Percentiles rank a stretch among this genome's conserved stretches.
Evolutionary conservation across 176 grass and related monocot genomes (phyloP).

Genomic region (Panicum miliaceum): DNA sequence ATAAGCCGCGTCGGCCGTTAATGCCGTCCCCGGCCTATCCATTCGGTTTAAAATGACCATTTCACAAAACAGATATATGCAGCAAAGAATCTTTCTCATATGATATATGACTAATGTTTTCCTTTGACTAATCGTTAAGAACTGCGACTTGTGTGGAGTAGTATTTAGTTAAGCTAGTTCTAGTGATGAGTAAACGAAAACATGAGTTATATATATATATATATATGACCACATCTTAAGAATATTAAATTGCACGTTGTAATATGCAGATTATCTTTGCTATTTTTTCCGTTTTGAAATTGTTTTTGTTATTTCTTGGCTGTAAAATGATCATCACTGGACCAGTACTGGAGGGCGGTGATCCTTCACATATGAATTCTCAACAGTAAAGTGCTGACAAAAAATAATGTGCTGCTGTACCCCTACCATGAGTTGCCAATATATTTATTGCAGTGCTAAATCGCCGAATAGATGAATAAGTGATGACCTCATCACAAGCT

Average conservation of each 20-base stretch:
- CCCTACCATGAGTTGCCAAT: neutral
- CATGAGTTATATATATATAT: too few relatives aligned
- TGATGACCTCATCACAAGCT: neutral
- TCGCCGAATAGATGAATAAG: neutral
- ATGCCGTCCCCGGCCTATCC: neutral
- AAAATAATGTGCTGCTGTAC: too few relatives aligned
- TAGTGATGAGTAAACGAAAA: too few relatives aligned
- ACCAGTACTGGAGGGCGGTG: too few relatives aligned
- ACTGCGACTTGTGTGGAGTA: neutral
- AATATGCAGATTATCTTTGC: too few relatives aligned
- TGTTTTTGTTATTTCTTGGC: too few relatives aligned
- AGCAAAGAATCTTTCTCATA: neutral
- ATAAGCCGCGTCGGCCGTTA: neutral
- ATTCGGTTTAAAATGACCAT: neutral
- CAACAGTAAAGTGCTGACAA: too few relatives aligned
- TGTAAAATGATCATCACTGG: too few relatives aligned
- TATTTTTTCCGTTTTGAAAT: too few relatives aligned
- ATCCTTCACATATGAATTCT: too few relatives aligned
- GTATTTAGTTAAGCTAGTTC: neutral
- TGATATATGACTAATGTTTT: neutral
- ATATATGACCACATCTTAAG: too few relatives aligned
- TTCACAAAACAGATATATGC: neutral
- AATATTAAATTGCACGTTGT: too few relatives aligned
- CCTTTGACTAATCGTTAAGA: neutral
- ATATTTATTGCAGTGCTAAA: neutral